phyloP scores from a whole-genome alignment of 1,139 yeast species.

The Wickerhamiella infanticola region DNA sequence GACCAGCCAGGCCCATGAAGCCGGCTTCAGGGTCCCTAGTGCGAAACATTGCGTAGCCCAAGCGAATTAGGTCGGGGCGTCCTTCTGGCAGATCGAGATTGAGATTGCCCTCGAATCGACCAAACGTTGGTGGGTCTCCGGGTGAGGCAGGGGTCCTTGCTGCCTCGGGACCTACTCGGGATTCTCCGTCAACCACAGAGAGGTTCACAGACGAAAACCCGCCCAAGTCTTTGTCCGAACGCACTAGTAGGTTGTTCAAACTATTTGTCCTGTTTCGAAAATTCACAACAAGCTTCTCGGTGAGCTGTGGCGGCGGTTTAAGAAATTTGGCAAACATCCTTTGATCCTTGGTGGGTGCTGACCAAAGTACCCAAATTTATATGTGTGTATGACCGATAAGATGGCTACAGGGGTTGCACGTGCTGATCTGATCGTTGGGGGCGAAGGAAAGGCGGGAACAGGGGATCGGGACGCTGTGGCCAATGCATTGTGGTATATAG shows the following conservation, averaged over 20 bases:
- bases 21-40: conserved; percentile 40
- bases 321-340: conserved; percentile 6
- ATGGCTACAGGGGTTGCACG: too few species aligned
- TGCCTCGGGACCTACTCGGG: neutral
- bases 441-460: too few species aligned
- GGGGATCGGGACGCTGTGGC: too few species aligned
- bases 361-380: too few species aligned
- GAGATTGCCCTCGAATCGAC: conserved; percentile 47
- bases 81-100: conserved; percentile 61
- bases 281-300: conserved; percentile 26
- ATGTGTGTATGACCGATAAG: too few species aligned
- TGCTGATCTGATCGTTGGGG: too few species aligned
- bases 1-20: conserved; percentile 18
- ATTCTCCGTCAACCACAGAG: conserved; percentile 23
- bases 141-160: neutral
- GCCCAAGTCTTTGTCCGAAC: conserved; percentile 62
- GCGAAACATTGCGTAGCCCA: conserved; percentile 82
- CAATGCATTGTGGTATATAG: too few species aligned
- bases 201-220: conserved; percentile 60
- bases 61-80: conserved; percentile 48
- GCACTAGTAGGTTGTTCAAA: conserved; percentile 36
- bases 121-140: conserved; percentile 5
- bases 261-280: conserved; percentile 34
- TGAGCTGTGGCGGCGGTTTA: conserved; percentile 7
- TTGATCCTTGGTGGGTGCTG: neutral